Conservation (phyloP, 768 basidiomycete species). For the Hemileccinum rubropunctum region DNA sequence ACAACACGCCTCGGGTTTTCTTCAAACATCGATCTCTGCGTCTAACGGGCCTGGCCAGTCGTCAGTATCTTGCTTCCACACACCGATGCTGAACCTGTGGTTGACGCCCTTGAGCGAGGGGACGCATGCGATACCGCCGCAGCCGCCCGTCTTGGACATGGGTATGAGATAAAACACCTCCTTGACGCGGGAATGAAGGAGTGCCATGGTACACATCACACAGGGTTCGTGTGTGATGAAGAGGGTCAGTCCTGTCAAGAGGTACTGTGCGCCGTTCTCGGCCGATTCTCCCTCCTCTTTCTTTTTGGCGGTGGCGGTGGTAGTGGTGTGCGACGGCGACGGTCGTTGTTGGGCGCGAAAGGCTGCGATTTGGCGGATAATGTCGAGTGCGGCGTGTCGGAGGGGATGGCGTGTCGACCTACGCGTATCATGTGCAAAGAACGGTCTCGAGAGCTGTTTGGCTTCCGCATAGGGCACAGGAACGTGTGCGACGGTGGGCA, state of each 20-base stretch:
- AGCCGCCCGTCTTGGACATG: slow-evolving; percentile 81
- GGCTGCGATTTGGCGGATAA: slow-evolving; percentile 65
- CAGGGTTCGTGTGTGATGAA: slow-evolving; percentile 98
- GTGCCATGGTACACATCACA: slow-evolving; percentile 96
- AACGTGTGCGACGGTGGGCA: slow-evolving; percentile 75
- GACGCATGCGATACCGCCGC: slow-evolving; percentile 72
- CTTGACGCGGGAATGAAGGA: slow-evolving; percentile 92
- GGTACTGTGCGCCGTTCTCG: slow-evolving; percentile 76
- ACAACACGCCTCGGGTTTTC: too few relatives aligned
- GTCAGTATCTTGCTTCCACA: slow-evolving; percentile 47
- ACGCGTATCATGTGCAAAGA: slow-evolving; percentile 72
- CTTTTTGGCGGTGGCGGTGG: too few relatives aligned
- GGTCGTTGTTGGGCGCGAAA: slow-evolving; percentile 35
- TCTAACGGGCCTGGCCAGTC: slow-evolving; percentile 17
- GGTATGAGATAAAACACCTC: slow-evolving; percentile 75
- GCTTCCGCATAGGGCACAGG: slow-evolving; percentile 47
- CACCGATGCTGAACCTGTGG: slow-evolving; percentile 75
- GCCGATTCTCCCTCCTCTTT: background rate
- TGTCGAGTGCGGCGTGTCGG: slow-evolving; percentile 80
- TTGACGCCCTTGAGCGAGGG: slow-evolving; percentile 85
- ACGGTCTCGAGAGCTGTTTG: slow-evolving; percentile 27
- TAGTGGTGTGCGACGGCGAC: too few relatives aligned
- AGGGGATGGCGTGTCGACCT: slow-evolving; percentile 69
- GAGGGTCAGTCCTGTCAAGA: slow-evolving; percentile 78
- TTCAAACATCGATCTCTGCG: slow-evolving; percentile 29